Base-by-base conservation (phyloP, 306 rosid species). In the Oemleria cerasiformis region DNA sequence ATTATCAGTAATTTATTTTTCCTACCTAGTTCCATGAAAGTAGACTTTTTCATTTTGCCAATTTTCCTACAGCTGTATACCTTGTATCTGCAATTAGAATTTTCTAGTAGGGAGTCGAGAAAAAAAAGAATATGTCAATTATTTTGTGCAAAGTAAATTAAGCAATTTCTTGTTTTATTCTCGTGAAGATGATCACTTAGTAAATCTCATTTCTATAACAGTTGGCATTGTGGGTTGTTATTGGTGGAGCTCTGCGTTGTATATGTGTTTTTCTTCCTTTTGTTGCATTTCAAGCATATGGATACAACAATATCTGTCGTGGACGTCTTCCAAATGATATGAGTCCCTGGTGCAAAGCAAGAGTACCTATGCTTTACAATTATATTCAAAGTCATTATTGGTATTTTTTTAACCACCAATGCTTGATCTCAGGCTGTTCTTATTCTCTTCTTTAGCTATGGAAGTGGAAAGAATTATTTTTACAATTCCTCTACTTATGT, bases 271-370 rank as follows among this genome's bases (percentile, higher is more conserved):
- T 87, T 78, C 82, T 80, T 76, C 98, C 95, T 44, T 91, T 94
- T 75, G 11, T 83, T 53, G 92, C 86, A 65, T 91, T 87, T 85
- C 98, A 94, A 81, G 86, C 92, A 45, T 94, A 94, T 60, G 98
- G 95, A 62, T 94, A 91, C 82, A 77, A 79, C 83, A 89, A 87
- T 73, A 85, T 89, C 58, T 94, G 97, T 60, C 69, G 72, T 47
- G 91, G 90, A 48, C 90, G 67, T 51, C 72, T 36, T 76, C 87
- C 78, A 56, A 80, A 85, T 75, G 84, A 85, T 72, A 53, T 43
- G 80, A 87, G 96, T 75, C 95, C 97, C 43, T 94, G 98, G 97
- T 94, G 97, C 85, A 94, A 89, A 80, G 95, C 91, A 77, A 83
- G 88, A 71, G 79, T 94, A 25, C 97, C 98, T 2, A 57, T 91